These are phyloP conservation scores for Rhododendron mucronatum DNA, from an alignment of 148 eudicot genomes.

Conservation along the genomic window DNA sequence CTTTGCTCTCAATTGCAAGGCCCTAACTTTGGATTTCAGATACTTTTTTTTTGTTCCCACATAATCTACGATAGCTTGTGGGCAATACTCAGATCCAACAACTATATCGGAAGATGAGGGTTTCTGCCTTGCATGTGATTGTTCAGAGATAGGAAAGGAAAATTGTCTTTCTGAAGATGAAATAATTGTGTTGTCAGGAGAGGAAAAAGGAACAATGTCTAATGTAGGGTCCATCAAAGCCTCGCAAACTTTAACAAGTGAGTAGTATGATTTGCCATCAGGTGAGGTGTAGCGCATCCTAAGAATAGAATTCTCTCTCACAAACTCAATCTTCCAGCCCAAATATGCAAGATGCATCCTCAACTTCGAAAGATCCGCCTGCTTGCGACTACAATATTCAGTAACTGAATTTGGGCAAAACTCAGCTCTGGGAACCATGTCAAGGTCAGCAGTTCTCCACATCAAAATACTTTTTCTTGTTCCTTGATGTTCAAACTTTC, in stretches of 20 bases:
- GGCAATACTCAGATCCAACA: conserved; percentile 39
- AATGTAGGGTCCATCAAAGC: background rate
- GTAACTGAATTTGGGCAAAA: conserved; percentile 41
- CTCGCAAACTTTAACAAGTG: conserved; percentile 30
- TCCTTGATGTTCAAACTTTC: background rate
- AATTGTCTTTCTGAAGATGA: background rate
- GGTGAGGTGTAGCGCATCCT: conserved; percentile 54
- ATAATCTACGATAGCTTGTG: conserved; percentile 45
- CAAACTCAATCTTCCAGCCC: conserved; percentile 61
- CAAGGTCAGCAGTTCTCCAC: conserved; percentile 33
- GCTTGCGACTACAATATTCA: conserved; percentile 19
- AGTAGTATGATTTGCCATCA: conserved; percentile 24
- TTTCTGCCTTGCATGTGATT: conserved; percentile 4
- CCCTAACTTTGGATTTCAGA: background rate
- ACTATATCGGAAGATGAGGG: background rate
- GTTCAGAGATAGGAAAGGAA: background rate
- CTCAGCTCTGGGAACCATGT: conserved; percentile 33
- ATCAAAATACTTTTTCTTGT: background rate
- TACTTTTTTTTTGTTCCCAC: background rate
- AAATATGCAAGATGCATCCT: conserved; percentile 53
- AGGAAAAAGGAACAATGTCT: conserved; percentile 13
- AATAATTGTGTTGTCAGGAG: conserved; percentile 9
- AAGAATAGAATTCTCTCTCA: background rate
- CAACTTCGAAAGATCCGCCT: background rate
- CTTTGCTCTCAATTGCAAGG: conserved; percentile 32